These are phyloP conservation scores for Mycogone perniciosa DNA, from an alignment of 2,329 filamentous ascomycete species.

Conservation along the genomic window DNA sequence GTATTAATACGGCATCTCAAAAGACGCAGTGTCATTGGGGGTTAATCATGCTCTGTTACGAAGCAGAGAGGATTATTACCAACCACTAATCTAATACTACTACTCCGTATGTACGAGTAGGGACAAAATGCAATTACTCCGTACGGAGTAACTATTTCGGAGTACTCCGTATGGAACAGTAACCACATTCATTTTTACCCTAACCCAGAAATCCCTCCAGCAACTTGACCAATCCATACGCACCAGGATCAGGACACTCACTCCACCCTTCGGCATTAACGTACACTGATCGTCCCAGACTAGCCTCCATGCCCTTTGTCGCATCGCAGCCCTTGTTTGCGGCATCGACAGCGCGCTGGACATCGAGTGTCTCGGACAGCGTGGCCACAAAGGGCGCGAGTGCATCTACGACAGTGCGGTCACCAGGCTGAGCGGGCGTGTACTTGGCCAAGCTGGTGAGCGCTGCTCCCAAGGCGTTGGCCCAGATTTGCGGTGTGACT, in stretches of 20 bases:
- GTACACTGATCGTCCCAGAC: slow-evolving; percentile 66
- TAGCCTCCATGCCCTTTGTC: slow-evolving; percentile 69
- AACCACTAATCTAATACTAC: too few species aligned
- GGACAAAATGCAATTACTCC: too few species aligned
- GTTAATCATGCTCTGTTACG: too few species aligned
- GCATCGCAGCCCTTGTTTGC: slow-evolving; percentile 57
- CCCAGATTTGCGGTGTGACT: slow-evolving; percentile 21
- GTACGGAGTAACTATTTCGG: too few species aligned
- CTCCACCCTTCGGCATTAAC: slow-evolving; percentile 61
- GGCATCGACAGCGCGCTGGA: slow-evolving; percentile 44
- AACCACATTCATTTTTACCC: not conserved
- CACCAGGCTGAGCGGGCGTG: slow-evolving; percentile 64
- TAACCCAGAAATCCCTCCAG: slow-evolving; percentile 48
- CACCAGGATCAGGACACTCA: slow-evolving; percentile 68
- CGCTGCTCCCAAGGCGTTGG: slow-evolving; percentile 51
- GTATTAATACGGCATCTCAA: too few species aligned
- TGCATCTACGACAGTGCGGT: slow-evolving; percentile 67
- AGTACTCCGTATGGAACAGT: too few species aligned
- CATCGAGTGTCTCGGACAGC: slow-evolving; percentile 46
- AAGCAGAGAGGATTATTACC: too few species aligned
- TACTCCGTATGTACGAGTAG: too few species aligned
- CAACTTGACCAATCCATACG: slow-evolving; percentile 54
- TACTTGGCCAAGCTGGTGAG: slow-evolving; percentile 55
- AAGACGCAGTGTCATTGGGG: too few species aligned
- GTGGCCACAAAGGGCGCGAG: slow-evolving; percentile 61